Conservation (phyloP, 2,329 filamentous ascomycete species). For the Chrysoporthe austroafricana region DNA sequence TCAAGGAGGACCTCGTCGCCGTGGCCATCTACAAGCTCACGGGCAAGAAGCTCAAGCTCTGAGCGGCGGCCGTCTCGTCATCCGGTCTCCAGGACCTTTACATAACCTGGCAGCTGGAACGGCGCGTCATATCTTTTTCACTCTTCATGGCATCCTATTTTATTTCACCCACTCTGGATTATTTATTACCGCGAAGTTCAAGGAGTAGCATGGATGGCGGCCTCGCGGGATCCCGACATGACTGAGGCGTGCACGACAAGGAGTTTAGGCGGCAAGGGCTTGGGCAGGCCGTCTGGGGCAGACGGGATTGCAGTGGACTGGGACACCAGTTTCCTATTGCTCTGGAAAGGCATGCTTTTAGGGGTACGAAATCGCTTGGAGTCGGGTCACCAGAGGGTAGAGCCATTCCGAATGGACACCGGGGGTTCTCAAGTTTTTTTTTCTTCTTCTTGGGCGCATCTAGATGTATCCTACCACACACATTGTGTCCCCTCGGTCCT, state of each 20-base stretch:
- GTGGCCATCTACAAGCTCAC: conserved; percentile 67
- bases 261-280: neutral
- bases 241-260: neutral
- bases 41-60: conserved; percentile 63
- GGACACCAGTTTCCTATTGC: neutral
- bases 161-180: conserved; percentile 16
- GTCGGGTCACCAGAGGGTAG: neutral
- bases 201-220: neutral
- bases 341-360: neutral
- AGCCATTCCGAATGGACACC: neutral
- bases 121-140: conserved; percentile 20
- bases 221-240: neutral
- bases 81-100: neutral
- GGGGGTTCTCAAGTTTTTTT: neutral
- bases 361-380: neutral
- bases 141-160: conserved; percentile 16
- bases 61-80: conserved; percentile 28
- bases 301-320: neutral
- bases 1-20: conserved; percentile 69
- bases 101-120: neutral
- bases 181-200: neutral
- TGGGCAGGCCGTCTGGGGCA: neutral
- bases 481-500: neutral
- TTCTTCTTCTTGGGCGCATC: neutral
- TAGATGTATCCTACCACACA: neutral